Conservation (phyloP, 1,139 yeast genomes). For the Kodamaea arcana region DNA sequence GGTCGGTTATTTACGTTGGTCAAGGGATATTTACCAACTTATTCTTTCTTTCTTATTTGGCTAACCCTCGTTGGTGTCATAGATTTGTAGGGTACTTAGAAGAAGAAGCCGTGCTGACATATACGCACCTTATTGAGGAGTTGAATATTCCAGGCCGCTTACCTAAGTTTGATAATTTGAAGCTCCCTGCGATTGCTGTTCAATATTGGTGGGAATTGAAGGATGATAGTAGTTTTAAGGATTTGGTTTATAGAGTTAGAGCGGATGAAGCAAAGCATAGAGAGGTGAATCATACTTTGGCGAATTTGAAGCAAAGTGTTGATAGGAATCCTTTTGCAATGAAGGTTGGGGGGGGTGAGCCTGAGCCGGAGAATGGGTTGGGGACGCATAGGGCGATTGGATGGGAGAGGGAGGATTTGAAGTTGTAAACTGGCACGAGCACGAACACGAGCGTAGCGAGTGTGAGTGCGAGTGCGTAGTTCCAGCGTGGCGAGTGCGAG, state of each 20-base stretch:
- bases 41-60: slow-evolving; percentile 58
- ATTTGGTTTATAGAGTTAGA: slow-evolving; percentile 53
- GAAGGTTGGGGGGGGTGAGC: slow-evolving; percentile 28
- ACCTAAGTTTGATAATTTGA: slow-evolving; percentile 41
- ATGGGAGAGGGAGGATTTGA: slow-evolving; percentile 59
- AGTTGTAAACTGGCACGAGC: slow-evolving; percentile 5
- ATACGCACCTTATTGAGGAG: slow-evolving; percentile 55
- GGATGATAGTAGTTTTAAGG: slow-evolving; percentile 51
- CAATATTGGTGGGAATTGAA: slow-evolving; percentile 58
- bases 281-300: slow-evolving; percentile 74
- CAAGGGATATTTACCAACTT: slow-evolving; percentile 70
- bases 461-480: no score
- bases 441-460: no score
- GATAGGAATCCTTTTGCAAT: slow-evolving; percentile 73
- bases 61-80: slow-evolving; percentile 64
- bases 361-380: slow-evolving; percentile 56
- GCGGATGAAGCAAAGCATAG: slow-evolving; percentile 74
- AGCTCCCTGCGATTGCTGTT: slow-evolving; percentile 56
- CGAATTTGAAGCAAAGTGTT: slow-evolving; percentile 49
- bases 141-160: slow-evolving; percentile 51
- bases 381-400: slow-evolving; percentile 47
- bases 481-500: no score
- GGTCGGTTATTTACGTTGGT: slow-evolving; percentile 53
- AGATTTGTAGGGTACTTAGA: slow-evolving; percentile 76
- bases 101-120: slow-evolving; percentile 75